A percentile compares a stretch with the other conserved stretches of the same genome.
Conservation (phyloP, 768 basidiomycete species). For the Lactarius evosmus region DNA sequence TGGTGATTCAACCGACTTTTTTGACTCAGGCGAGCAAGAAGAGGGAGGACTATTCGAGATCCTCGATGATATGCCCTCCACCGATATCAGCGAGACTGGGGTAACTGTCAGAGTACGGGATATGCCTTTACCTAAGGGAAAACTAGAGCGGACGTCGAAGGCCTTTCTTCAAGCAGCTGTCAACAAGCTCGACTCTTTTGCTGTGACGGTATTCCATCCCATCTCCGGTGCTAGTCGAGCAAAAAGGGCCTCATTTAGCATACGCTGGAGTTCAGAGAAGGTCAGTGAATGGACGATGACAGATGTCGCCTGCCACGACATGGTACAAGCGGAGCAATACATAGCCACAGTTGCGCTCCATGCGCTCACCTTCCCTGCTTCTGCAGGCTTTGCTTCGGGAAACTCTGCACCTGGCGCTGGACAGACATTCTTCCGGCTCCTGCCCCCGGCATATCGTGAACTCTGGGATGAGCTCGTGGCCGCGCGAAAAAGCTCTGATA, state of each 20-base stretch:
- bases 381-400: slow-evolving; percentile 62
- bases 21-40: slow-evolving; percentile 47
- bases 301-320: slow-evolving; percentile 75
- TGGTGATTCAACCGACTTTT: slow-evolving; percentile 40
- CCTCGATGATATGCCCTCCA: slow-evolving; percentile 59
- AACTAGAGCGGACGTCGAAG: slow-evolving; percentile 81
- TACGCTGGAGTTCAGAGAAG: slow-evolving; percentile 68
- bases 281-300: slow-evolving; percentile 76
- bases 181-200: slow-evolving; percentile 66
- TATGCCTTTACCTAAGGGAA: slow-evolving; percentile 80
- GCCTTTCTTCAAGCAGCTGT: slow-evolving; percentile 65
- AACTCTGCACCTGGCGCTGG: slow-evolving; percentile 43
- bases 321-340: slow-evolving; percentile 84
- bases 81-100: slow-evolving; percentile 55
- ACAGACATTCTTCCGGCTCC: slow-evolving; percentile 66
- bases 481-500: slow-evolving; percentile 56
- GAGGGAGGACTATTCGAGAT: slow-evolving; percentile 70
- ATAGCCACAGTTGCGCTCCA: slow-evolving; percentile 84
- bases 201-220: slow-evolving; percentile 61
- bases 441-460: slow-evolving; percentile 83
- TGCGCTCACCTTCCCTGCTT: slow-evolving; percentile 60
- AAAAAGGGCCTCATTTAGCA: slow-evolving; percentile 63
- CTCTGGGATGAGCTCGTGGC: slow-evolving; percentile 89
- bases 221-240: slow-evolving; percentile 74
- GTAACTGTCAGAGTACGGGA: slow-evolving; percentile 55